phyloP scores from a whole-genome alignment of 176 grass and related monocot genomes.

The Tuctoria greenei region DNA sequence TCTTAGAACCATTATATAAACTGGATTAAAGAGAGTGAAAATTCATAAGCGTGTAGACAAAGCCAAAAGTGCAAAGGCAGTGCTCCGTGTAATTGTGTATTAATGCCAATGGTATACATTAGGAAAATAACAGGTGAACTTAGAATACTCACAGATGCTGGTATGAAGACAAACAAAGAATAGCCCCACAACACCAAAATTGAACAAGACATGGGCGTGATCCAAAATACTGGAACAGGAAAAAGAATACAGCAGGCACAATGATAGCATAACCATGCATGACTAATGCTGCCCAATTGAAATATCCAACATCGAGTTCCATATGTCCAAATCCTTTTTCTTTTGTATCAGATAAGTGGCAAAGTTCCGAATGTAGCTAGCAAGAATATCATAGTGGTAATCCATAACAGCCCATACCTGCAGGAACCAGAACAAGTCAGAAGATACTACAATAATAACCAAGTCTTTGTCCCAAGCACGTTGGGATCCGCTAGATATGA shows the following conservation, averaged over 20 bases:
- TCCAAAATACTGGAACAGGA: slow-evolving; percentile 93
- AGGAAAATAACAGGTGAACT: neutral
- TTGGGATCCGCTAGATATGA: too few species aligned
- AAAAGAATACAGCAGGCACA: slow-evolving; percentile 78
- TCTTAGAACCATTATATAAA: slow-evolving; percentile 10
- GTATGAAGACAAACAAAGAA: slow-evolving; percentile 91
- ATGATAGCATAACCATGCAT: slow-evolving; percentile 84
- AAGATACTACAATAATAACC: slow-evolving; percentile 9
- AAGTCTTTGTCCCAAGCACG: too few species aligned
- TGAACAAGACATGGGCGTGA: slow-evolving; percentile 62
- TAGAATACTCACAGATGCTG: slow-evolving; percentile 72
- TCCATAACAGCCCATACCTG: slow-evolving; percentile 94
- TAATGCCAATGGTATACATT: slow-evolving; percentile 27
- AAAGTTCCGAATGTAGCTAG: slow-evolving; percentile 76
- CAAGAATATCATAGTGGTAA: slow-evolving; percentile 85
- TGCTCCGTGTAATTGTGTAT: neutral
- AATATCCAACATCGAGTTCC: slow-evolving; percentile 86
- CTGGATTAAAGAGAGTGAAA: neutral
- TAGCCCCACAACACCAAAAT: slow-evolving; percentile 99
- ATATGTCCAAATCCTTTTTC: slow-evolving; percentile 58
- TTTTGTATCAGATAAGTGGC: slow-evolving; percentile 79
- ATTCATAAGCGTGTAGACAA: neutral
- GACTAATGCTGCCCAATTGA: slow-evolving; percentile 86
- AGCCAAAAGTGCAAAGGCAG: neutral
- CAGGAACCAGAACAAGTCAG: slow-evolving; percentile 18